These are phyloP conservation scores for Eucalyptus shirleyi DNA, from an alignment of 345 rosid genomes.

Conservation along the genomic window DNA sequence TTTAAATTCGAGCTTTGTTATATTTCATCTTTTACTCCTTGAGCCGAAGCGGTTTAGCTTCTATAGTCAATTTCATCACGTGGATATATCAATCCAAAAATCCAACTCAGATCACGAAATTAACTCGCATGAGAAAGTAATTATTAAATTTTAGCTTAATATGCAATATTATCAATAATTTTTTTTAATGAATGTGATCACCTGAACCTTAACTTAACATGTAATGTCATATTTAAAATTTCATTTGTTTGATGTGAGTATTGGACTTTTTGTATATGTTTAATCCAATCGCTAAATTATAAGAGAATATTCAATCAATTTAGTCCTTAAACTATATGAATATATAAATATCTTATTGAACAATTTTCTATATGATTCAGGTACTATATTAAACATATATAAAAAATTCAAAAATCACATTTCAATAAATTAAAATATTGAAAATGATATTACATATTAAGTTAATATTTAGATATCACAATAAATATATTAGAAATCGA, in stretches of 20 bases:
- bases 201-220: fast-evolving
- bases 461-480: fast-evolving
- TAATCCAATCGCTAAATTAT: fast-evolving
- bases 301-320: too few species aligned
- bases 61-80: fast-evolving
- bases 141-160: fast-evolving
- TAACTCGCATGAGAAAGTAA: too few species aligned
- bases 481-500: too few species aligned
- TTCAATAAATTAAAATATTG: too few species aligned
- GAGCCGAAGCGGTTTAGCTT: not conserved
- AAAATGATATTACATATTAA: fast-evolving
- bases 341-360: too few species aligned
- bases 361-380: fast-evolving
- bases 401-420: too few species aligned
- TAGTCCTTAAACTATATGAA: fast-evolving
- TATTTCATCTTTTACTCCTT: not conserved
- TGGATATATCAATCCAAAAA: too few species aligned
- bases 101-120: fast-evolving
- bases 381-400: fast-evolving
- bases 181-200: fast-evolving
- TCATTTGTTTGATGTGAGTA: fast-evolving
- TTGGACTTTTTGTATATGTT: too few species aligned
- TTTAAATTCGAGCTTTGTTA: not conserved
- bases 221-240: too few species aligned
- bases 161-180: fast-evolving